Base-by-base conservation (phyloP, 1,284 basidiomycete species). In the Lentinula novae-zelandiae region DNA sequence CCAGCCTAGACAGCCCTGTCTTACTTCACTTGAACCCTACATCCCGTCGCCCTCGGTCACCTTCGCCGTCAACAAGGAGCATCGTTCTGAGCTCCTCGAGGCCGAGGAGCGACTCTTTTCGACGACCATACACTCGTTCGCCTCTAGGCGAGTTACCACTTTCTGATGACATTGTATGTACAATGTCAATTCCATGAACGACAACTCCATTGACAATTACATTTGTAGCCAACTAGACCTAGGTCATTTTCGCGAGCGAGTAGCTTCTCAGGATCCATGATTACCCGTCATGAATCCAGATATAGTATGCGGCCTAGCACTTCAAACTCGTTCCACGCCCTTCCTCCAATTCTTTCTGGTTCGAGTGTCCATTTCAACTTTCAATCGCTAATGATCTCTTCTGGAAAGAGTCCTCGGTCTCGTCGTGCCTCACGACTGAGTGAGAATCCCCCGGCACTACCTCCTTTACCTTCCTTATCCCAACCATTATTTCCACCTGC, bases 391-490 rank as follows among this genome's bases (percentile, higher is more conserved):
- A 62, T 48, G 39, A 38, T 63, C 10, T 64, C 58, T 39, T 20
- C 60, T 39, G 17, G 44, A 12, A 53, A 13, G 27, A 36, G 39
- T 6, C 33, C 51, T 17, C 46, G 50, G 12, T 55, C 52, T 31
- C 55, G 46, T 55, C 42, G 52, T 56, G 36, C 46, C 34, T 62
- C 56, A 27, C 50, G 49, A n/a, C 46, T 33, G 40, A 4, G 22
- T 52, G 56, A 60, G 33, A 44, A 31, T 49, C 58, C 62, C 15
- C 51, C 58, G 4, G 42, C 58, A 39, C 40, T 60, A 49, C 61
- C 63, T n/a, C 63, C 61, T 33, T 48, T 64, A 22, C 63, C 61
- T 53, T 57, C 58, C 15, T 48, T 64, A 34, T 64, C 63, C 1
- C 63, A 64, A 51, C 63, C 63, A 13, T 49, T 62, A 13, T 64